Evolutionary conservation across 176 grass and related monocot genomes (phyloP).

Genomic region (Thinopyrum elongatum): DNA sequence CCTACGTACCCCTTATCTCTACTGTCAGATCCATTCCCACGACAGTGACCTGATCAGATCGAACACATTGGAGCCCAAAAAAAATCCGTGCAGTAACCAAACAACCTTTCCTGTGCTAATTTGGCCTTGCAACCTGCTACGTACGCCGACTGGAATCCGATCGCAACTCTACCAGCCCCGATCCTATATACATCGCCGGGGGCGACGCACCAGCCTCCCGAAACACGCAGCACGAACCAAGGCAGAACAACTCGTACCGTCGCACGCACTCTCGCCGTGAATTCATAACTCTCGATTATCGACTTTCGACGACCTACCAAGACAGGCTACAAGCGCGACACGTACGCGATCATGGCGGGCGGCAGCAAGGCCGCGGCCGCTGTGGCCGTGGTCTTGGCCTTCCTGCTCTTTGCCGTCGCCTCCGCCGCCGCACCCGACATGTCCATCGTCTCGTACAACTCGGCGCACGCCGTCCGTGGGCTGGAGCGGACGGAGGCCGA

Average conservation of each 20-base stretch:
- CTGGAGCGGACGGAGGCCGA: neutral
- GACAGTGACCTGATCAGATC: too few relatives aligned
- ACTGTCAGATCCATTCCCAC: too few relatives aligned
- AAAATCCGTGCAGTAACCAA: too few relatives aligned
- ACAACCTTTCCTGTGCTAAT: too few relatives aligned
- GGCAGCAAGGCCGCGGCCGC: neutral
- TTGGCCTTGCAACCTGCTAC: too few relatives aligned
- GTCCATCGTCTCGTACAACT: slow-evolving; percentile 4
- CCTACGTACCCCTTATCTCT: too few relatives aligned
- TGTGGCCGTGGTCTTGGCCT: neutral
- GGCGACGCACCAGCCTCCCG: neutral
- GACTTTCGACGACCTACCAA: neutral
- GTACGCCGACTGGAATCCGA: neutral
- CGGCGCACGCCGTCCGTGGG: neutral
- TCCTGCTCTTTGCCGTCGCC: neutral
- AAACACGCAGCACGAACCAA: neutral
- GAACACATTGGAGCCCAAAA: too few relatives aligned
- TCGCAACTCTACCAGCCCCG: neutral
- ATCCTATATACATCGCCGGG: neutral
- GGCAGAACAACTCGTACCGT: neutral
- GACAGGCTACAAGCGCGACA: neutral
- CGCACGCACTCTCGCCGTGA: neutral
- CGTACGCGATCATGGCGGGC: neutral
- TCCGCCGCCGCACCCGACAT: neutral
- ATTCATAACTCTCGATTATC: neutral